Evolutionary conservation across 2,329 filamentous ascomycete genomes (phyloP), one percentile per base, ranked within the genome.

Genomic region (Claviceps humidiphila): DNA sequence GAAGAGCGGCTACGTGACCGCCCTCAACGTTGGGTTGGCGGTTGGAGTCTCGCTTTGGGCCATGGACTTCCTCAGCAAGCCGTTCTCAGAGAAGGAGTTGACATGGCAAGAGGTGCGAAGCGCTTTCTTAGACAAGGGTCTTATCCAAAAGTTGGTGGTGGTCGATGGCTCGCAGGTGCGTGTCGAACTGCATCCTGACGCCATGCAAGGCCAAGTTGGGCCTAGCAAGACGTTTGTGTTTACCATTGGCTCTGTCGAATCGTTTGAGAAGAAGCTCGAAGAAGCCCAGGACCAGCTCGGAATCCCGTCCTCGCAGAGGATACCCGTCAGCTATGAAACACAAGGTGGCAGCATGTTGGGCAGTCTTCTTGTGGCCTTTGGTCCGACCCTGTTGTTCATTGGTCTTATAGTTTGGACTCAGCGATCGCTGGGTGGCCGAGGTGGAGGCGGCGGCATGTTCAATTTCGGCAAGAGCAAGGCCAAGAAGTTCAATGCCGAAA

Each of bases 401-500:
- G 90, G 86, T 59, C 79, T 87, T 53, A 79, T 96, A 51, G 78
- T 87, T 66, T 97, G 81, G 75, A 75, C 90, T 51, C 85, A 86
- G 52, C 78, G 86, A 58, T 82, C 88, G 61, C 88, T 89, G 54
- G 79, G 81, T 51, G 80, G 81, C 51, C 80, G 80, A 55, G 82
- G 80, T 53, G 67, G 65, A 8, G 78, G 78, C 54, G 84, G 84
- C 62, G 89, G 90, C 58, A 87, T 97, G 64, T 98, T 98, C 64
- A 90, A 89, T 59, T 95, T 98, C 71, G 87, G 90, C 60, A 91
- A 93, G 77, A 96, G 89, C 70, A 84, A 88, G 62, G 93, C 93
- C 26, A 97, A 95, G 75, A 86, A 87, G 63, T 98, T 97, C 76
- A 98, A 96, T 68, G 90, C 96, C 60, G 93, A 98, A 74, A 88